Conservation (phyloP, 495 filamentous ascomycete genomes). For the Glutinoglossum americanum region DNA sequence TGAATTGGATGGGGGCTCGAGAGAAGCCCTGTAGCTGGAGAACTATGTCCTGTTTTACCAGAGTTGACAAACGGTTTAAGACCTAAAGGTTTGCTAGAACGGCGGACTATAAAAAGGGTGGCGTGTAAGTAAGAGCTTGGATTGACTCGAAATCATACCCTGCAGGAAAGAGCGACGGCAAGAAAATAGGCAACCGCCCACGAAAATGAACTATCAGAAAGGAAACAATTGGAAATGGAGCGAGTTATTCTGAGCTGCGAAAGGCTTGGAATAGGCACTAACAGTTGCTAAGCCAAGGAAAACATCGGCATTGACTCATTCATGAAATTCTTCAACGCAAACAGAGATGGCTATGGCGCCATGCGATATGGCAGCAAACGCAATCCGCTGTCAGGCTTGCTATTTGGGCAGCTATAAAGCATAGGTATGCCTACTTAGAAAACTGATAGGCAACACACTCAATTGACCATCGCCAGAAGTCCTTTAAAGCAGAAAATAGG, state of each 20-base stretch:
- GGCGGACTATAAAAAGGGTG: constrained; percentile 4
- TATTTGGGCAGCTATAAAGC: neutral
- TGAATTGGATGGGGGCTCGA: neutral
- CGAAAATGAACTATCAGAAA: neutral
- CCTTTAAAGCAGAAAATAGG: neutral
- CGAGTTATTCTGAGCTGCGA: neutral
- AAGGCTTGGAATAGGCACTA: neutral
- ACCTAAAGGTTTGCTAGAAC: neutral
- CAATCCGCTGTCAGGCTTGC: neutral
- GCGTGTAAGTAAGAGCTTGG: neutral
- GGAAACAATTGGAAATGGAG: neutral
- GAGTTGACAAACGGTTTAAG: neutral
- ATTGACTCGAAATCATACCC: neutral
- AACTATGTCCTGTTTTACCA: neutral
- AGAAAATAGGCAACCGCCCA: neutral
- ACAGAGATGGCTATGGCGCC: neutral
- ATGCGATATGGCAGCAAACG: neutral
- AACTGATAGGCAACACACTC: neutral
- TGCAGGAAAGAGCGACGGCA: neutral
- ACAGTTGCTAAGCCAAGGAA: neutral
- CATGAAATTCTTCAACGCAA: neutral
- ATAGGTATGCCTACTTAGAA: neutral
- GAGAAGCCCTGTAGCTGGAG: neutral
- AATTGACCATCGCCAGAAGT: neutral
- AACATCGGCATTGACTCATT: neutral